Base-by-base conservation (phyloP, 2,329 filamentous ascomycete species). In the Fusarium gaditjirri region DNA sequence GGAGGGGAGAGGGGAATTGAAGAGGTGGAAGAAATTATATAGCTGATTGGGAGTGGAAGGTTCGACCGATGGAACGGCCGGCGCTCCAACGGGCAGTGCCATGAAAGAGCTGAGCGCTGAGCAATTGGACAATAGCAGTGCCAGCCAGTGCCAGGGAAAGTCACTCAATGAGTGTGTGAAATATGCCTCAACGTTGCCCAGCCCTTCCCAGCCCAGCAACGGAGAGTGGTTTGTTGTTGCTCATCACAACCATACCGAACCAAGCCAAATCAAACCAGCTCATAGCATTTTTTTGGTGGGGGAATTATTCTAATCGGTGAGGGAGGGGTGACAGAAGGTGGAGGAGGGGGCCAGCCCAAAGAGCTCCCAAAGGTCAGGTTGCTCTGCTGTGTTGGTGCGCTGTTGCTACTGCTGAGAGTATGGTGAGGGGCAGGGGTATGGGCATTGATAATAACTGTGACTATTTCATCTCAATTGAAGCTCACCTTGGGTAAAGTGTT, bases 151-250 rank as follows among this genome's bases (percentile, higher is more conserved):
- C 42, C 52, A 58, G 35, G 44, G 35, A 62, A 39, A 38, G 31
- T 47, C 54, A 67, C 38, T 46, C 55, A 50, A 36, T 36, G 47
- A 52, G 42, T 44, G 65, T 69, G 55, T 72, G 70, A 61, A 76
- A 77, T 77, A 77, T 77, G 73, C 73, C 75, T 77, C 75, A 76
- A 76, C 65, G 60, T 46, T 60, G 65, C 52, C 54, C 54, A 60
- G 36, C 27, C 54, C 54, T 47, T 12, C 29, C 29, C 53, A 56
- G 57, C 49, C 63, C 52, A 50, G 63, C 52, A 49, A 49, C 44
- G 39, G 54, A 62, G 60, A 41, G 41, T 61, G 55, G 55, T 67
- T 52, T 77, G 64, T 71, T 77, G 71, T 77, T 77, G 70, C 73
- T 76, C 68, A 68, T 75, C 65, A 70, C 60, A 75, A 72, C 73